phyloP scores from a whole-genome alignment of 768 basidiomycete species.

The Suillus plorans region DNA sequence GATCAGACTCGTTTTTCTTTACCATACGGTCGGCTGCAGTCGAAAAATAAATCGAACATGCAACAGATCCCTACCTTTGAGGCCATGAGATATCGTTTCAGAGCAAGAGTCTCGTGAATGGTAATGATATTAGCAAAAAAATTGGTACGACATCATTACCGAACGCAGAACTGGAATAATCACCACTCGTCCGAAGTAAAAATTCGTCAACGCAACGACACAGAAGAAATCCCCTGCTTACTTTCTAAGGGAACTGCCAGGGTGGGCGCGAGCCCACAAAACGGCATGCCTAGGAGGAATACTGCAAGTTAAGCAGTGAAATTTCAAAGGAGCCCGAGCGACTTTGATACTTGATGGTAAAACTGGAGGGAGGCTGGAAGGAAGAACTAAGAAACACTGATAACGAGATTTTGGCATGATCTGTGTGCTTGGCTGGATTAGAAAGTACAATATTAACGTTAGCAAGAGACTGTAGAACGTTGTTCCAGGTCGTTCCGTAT shows the following conservation, averaged over 20 bases:
- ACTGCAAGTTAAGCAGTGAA: background rate
- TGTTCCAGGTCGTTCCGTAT: background rate
- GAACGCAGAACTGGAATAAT: background rate
- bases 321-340: background rate
- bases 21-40: background rate
- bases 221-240: background rate
- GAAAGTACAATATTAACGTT: background rate
- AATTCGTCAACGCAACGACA: background rate
- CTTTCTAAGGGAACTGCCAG: background rate
- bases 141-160: background rate
- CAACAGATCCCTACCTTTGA: background rate
- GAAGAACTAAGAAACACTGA: no score
- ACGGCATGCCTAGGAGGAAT: background rate
- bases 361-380: background rate
- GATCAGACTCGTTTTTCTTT: background rate
- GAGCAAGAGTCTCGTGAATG: background rate
- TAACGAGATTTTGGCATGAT: background rate
- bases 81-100: background rate
- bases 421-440: background rate
- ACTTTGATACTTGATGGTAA: background rate
- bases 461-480: background rate
- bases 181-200: background rate
- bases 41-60: background rate
- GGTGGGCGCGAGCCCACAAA: background rate
- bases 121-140: no score